Conservation (phyloP, 2,329 filamentous ascomycete genomes). For the Corynespora cassiicola region DNA sequence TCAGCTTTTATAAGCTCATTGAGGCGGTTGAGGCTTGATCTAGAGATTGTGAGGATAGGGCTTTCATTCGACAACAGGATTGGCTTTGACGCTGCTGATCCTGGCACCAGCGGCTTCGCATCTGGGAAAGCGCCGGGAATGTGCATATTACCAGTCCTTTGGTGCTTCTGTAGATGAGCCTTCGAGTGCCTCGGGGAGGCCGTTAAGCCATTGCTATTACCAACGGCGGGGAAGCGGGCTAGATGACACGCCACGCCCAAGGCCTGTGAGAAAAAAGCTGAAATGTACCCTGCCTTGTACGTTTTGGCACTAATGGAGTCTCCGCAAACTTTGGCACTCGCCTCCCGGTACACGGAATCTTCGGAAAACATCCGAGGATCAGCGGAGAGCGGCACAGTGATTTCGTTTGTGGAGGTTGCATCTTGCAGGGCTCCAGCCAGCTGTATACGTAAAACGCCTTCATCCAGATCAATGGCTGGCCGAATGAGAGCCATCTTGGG, state of each 20-base stretch:
- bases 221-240: conserved; percentile 77
- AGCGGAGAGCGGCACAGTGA: conserved; percentile 67
- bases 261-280: conserved; percentile 76
- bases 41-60: conserved; percentile 84
- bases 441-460: conserved; percentile 69
- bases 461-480: conserved; percentile 74
- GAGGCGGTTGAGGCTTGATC: conserved; percentile 77
- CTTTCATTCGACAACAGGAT: conserved; percentile 93
- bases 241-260: conserved; percentile 82
- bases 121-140: conserved; percentile 64
- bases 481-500: conserved; percentile 85
- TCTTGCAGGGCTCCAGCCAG: conserved; percentile 51
- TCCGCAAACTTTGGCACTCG: conserved; percentile 78
- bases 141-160: conserved; percentile 30
- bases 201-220: conserved; percentile 57
- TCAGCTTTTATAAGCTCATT: conserved; percentile 73
- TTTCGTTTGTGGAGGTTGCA: conserved; percentile 40
- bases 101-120: conserved; percentile 48
- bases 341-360: conserved; percentile 45
- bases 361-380: conserved; percentile 65
- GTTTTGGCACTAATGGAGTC: conserved; percentile 74
- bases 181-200: conserved; percentile 73
- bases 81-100: conserved; percentile 60
- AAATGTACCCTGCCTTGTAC: conserved; percentile 72
- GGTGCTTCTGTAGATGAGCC: conserved; percentile 66